These are phyloP conservation scores for Helotiales sp. DNA, from an alignment of 2,329 filamentous ascomycete species.

Conservation along the genomic window DNA sequence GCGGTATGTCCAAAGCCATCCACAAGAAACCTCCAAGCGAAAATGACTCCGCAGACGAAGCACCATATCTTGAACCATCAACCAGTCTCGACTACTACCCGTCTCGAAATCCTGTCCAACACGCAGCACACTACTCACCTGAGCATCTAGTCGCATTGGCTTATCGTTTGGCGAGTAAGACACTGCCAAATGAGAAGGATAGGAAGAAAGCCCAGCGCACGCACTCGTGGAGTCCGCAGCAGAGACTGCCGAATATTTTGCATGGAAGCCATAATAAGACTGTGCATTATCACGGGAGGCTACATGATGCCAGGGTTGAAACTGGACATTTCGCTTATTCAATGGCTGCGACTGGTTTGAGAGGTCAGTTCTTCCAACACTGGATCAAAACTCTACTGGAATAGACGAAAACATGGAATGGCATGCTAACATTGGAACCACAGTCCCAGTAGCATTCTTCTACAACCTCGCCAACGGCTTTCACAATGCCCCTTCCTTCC, in stretches of 20 bases:
- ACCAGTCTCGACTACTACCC: constrained; percentile 20
- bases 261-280: constrained; percentile 6
- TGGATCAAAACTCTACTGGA: not conserved
- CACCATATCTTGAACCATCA: not conserved
- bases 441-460: constrained; percentile 51
- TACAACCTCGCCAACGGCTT: constrained; percentile 70
- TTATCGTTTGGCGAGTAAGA: constrained; percentile 32
- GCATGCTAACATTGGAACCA: not conserved
- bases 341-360: constrained; percentile 26
- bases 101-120: constrained; percentile 25
- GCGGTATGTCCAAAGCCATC: constrained; percentile 23
- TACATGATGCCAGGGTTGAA: constrained; percentile 29
- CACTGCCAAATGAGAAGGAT: constrained; percentile 5
- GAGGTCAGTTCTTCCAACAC: constrained; percentile 12
- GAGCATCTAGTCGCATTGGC: constrained; percentile 32
- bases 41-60: constrained; percentile 5
- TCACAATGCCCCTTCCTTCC: constrained; percentile 66
- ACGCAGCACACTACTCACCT: constrained; percentile 23
- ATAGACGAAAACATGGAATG: not conserved
- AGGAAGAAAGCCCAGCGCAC: constrained; percentile 14
- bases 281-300: constrained; percentile 29
- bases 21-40: constrained; percentile 14
- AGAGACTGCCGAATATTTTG: constrained; percentile 1
- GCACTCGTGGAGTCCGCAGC: constrained; percentile 11
- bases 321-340: constrained; percentile 31